Percentiles rank a stretch among this genome's conserved stretches.
Conservation (phyloP, 805 yeast species). For the Wickerhamomyces strasburgensis region DNA sequence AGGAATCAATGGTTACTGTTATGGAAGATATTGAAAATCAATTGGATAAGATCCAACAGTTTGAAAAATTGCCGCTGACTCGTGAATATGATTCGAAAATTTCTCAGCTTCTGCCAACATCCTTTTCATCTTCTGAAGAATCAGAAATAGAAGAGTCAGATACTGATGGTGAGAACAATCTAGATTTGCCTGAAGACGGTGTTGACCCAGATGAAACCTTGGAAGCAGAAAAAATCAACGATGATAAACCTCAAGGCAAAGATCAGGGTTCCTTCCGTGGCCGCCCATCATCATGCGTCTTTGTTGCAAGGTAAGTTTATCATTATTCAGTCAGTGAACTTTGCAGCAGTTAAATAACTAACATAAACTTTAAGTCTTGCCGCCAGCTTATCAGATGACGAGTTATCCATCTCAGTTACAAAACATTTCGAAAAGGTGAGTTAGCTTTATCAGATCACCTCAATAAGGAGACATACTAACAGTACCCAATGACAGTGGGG, state of each 20-base stretch:
- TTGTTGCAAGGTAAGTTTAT: slow-evolving; percentile 59
- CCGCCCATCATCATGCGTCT: slow-evolving; percentile 81
- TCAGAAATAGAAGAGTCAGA: slow-evolving; percentile 19
- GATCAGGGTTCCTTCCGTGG: slow-evolving; percentile 34
- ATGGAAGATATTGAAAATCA: slow-evolving; percentile 11
- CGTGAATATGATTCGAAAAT: slow-evolving; percentile 11
- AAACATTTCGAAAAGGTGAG: slow-evolving; percentile 48
- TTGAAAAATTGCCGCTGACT: slow-evolving; percentile 8
- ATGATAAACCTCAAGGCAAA: slow-evolving; percentile 5
- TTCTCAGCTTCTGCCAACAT: slow-evolving; percentile 15
- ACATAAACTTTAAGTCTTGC: slow-evolving; percentile 43
- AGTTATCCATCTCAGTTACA: slow-evolving; percentile 62
- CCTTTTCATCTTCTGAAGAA: slow-evolving; percentile 23
- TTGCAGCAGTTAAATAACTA: neutral
- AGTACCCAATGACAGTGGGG: slow-evolving; percentile 51
- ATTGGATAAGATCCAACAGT: slow-evolving; percentile 6
- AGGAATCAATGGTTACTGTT: slow-evolving; percentile 11
- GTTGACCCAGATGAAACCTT: slow-evolving; percentile 12
- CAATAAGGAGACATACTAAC: too few species aligned
- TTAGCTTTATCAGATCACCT: too few species aligned
- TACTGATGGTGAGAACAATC: slow-evolving; percentile 20
- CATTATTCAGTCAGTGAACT: neutral
- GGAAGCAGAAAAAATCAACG: slow-evolving; percentile 14
- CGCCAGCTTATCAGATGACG: slow-evolving; percentile 61
- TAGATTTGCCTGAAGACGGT: slow-evolving; percentile 14